Conservation (phyloP, 2,329 filamentous ascomycete genomes). For the Apiospora aurea region DNA sequence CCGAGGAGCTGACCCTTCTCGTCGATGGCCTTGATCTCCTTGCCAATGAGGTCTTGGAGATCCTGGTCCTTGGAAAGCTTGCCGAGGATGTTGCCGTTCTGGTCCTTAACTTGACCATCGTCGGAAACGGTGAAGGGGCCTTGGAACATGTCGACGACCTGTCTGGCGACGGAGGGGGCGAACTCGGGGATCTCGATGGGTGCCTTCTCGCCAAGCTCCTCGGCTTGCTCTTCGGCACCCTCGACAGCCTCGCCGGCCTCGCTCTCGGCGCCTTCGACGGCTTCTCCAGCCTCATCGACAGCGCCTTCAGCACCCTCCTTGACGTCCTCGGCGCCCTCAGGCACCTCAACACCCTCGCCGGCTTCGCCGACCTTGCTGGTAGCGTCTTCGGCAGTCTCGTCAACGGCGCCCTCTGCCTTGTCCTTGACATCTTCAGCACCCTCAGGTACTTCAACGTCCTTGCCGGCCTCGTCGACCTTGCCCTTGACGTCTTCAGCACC, state of each 20-base stretch:
- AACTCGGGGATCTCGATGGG: constrained; percentile 42
- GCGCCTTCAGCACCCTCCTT: constrained; percentile 30
- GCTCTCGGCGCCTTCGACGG: constrained; percentile 44
- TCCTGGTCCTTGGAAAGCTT: constrained; percentile 42
- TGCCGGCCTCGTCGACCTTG: constrained; percentile 26
- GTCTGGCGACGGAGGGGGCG: constrained; percentile 40
- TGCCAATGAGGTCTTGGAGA: constrained; percentile 52
- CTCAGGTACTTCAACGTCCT: constrained; percentile 28
- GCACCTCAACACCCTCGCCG: constrained; percentile 27
- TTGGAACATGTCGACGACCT: constrained; percentile 42
- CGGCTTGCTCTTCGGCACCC: constrained; percentile 23
- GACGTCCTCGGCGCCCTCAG: constrained; percentile 33
- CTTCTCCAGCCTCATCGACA: constrained; percentile 27
- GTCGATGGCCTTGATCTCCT: constrained; percentile 72
- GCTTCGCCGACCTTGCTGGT: constrained; percentile 31
- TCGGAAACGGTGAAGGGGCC: constrained; percentile 51
- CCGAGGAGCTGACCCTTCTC: constrained; percentile 72
- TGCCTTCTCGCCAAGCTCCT: constrained; percentile 35
- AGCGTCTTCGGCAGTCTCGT: constrained; percentile 29
- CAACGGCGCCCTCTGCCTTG: constrained; percentile 31
- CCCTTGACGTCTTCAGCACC: constrained; percentile 33
- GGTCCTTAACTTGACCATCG: constrained; percentile 55
- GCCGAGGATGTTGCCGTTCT: constrained; percentile 49
- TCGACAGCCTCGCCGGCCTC: constrained; percentile 42
- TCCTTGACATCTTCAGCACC: constrained; percentile 33